phyloP scores from a whole-genome alignment of 2,329 filamentous ascomycete genomes.

The Fusarium bulbicola region DNA sequence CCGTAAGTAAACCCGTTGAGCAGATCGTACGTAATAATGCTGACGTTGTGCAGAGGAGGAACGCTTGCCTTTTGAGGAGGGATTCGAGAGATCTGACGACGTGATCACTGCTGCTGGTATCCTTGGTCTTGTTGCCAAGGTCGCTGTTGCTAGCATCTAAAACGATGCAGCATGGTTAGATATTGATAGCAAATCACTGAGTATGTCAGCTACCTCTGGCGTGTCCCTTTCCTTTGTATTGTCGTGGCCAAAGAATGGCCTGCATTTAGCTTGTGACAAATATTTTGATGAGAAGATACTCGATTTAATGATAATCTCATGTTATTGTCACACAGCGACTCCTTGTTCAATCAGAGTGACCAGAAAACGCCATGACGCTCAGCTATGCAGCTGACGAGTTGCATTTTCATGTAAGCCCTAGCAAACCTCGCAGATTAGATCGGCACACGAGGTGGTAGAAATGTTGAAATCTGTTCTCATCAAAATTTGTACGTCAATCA shows the following conservation, averaged over 20 bases:
- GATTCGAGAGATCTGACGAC: slow-evolving; percentile 27
- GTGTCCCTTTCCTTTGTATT: background rate
- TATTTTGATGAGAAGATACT: background rate
- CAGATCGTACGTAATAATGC: background rate
- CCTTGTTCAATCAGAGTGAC: background rate
- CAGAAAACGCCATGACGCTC: background rate
- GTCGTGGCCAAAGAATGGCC: background rate
- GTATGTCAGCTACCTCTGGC: slow-evolving; percentile 16
- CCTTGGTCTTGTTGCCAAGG: slow-evolving; percentile 27
- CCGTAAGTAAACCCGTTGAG: background rate
- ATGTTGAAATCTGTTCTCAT: background rate
- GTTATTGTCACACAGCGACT: background rate
- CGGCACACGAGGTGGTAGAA: background rate
- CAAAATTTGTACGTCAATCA: background rate
- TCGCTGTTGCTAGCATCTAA: slow-evolving; percentile 14
- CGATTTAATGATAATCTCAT: background rate
- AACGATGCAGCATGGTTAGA: background rate
- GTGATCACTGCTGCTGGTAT: slow-evolving; percentile 27
- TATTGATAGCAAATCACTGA: background rate
- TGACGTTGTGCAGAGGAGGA: slow-evolving; percentile 30
- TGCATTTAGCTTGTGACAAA: background rate
- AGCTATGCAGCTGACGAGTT: background rate
- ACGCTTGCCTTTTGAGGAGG: slow-evolving; percentile 29
- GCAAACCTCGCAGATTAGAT: background rate
- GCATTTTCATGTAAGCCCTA: background rate